These are phyloP conservation scores for Penicillium concentricum DNA, from an alignment of 2,329 filamentous ascomycete genomes.

Conservation along the genomic window DNA sequence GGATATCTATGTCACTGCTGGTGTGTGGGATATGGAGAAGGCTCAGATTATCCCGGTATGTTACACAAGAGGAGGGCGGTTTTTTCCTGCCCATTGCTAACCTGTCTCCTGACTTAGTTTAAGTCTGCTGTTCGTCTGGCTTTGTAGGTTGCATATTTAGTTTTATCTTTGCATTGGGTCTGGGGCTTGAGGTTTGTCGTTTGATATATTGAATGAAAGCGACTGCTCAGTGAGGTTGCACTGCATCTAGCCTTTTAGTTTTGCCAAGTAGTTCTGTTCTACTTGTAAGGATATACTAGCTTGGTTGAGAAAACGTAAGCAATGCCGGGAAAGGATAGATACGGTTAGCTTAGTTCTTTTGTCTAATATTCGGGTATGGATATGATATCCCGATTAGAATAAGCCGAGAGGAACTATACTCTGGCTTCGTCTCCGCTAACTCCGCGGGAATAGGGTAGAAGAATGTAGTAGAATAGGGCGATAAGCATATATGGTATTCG, in stretches of 20 bases:
- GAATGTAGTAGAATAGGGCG: not conserved
- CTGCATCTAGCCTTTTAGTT: not conserved
- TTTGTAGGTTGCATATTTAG: constrained; percentile 11
- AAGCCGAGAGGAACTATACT: not conserved
- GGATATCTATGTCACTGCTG: constrained; percentile 69
- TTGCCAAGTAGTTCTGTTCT: not conserved
- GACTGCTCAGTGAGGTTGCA: not conserved
- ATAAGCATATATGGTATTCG: not conserved
- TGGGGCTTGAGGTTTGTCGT: not conserved
- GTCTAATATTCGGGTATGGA: not conserved
- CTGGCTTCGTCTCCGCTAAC: not conserved
- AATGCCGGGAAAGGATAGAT: not conserved
- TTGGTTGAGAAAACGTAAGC: not conserved
- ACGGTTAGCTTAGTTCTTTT: not conserved
- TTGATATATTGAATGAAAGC: not conserved
- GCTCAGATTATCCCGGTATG: constrained; percentile 45
- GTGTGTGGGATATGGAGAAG: constrained; percentile 79
- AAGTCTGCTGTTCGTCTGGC: constrained; percentile 32
- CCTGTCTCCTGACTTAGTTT: constrained; percentile 22
- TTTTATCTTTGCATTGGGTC: not conserved
- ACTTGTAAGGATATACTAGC: not conserved
- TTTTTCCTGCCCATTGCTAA: not conserved
- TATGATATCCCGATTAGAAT: not conserved
- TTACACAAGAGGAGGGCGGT: not conserved
- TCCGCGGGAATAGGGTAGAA: not conserved